Evolutionary conservation across 352 stramenopile species (phyloP).

Genomic region (Globisporangium nodosum): DNA sequence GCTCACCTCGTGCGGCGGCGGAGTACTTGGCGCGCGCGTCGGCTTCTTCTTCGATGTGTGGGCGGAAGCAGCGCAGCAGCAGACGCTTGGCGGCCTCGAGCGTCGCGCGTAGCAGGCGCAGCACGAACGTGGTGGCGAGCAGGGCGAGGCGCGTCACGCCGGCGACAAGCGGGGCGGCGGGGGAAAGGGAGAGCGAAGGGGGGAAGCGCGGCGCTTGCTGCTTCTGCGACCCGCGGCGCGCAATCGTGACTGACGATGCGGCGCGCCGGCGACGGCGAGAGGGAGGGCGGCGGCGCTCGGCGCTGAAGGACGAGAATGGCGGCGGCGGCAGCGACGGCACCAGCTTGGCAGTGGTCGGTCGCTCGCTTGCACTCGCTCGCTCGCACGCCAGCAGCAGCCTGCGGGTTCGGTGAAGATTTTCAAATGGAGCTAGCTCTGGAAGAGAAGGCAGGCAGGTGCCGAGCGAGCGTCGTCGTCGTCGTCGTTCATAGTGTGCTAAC

Average conservation of each 20-base stretch:
- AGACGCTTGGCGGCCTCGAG: conserved; percentile 5
- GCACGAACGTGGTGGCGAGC: conserved; percentile 12
- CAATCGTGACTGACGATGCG: conserved; percentile 11
- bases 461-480: background rate
- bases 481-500: background rate
- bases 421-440: conserved; percentile 4
- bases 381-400: conserved; percentile 4
- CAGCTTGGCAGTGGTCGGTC: background rate
- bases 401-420: conserved; percentile 16
- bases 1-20: background rate
- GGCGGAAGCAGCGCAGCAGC: background rate
- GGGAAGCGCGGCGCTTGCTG: background rate
- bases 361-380: background rate
- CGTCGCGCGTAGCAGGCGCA: conserved; percentile 21
- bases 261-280: background rate
- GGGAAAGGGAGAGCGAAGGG: background rate
- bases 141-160: conserved; percentile 13
- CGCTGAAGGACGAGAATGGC: background rate
- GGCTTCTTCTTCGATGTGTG: too few species aligned
- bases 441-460: background rate
- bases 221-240: conserved; percentile 3
- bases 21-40: background rate
- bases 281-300: background rate
- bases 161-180: background rate
- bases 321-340: background rate